Conservation (phyloP, 495 filamentous ascomycete genomes). For the Entonaema liquescens region DNA sequence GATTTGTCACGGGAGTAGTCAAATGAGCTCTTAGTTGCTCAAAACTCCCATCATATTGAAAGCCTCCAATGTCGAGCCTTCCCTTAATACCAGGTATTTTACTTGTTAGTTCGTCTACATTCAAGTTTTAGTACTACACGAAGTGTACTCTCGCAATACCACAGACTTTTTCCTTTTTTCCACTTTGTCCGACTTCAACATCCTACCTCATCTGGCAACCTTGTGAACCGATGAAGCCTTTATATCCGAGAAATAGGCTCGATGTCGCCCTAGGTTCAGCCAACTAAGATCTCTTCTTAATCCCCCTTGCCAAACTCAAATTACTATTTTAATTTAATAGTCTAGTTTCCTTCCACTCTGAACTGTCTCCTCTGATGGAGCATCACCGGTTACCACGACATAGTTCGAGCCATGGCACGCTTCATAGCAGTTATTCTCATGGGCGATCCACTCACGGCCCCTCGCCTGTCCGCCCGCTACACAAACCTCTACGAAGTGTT, state of each 20-base stretch:
- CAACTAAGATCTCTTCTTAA: slow-evolving; percentile 29
- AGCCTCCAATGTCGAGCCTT: neutral
- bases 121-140: neutral
- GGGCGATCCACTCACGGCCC: slow-evolving; percentile 22
- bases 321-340: slow-evolving; percentile 43
- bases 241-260: slow-evolving; percentile 8
- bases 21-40: neutral
- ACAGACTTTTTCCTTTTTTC: slow-evolving; percentile 7
- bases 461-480: slow-evolving; percentile 39
- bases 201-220: slow-evolving; percentile 23
- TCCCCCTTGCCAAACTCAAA: slow-evolving; percentile 30
- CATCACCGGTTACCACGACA: slow-evolving; percentile 47
- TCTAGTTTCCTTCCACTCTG: slow-evolving; percentile 25
- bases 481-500: slow-evolving; percentile 50
- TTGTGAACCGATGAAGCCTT: slow-evolving; percentile 26
- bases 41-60: neutral
- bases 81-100: neutral
- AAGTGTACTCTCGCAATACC: slow-evolving; percentile 3
- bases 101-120: neutral
- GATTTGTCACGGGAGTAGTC: neutral
- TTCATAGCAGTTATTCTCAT: slow-evolving; percentile 48
- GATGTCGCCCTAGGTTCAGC: slow-evolving; percentile 29
- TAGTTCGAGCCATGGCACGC: slow-evolving; percentile 55
- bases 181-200: slow-evolving; percentile 19
- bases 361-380: slow-evolving; percentile 46